Base-by-base conservation (phyloP, 441 rosid genomes). In the Pelargonium cotyledonis region DNA sequence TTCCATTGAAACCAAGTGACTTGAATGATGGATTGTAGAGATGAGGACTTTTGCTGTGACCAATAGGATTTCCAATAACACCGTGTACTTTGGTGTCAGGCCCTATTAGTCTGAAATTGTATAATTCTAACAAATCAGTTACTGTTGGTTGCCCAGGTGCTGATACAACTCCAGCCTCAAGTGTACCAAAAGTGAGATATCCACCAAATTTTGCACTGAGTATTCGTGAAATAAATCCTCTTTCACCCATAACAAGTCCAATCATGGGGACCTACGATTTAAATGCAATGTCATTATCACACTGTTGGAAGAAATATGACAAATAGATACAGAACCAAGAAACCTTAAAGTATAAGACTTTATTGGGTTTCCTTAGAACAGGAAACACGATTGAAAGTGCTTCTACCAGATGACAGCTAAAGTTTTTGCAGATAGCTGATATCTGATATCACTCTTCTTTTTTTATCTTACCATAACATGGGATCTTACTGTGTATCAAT, bases 111-210 rank as follows among this genome's bases (percentile, higher is more conserved):
- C 96, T 84, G 78, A 92, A 88, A 79, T 92, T 89, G 83, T 89
- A 92, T 21, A 90, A 81, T 78, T 88, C 82, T 82, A 92, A 73
- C 74, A 95, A 73, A 60, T 90, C 96, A 63, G 82, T 76, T 65
- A 88, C 75, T 8, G 87, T 90, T 46, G 99, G 97, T 79, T 95
- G 98, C 68, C 99, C 98, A 70, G 97, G 93, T 64, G 97, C 95
- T 41, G 99, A 90, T 70, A 83, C 83, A 68, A 76, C 72, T 65
- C 93, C 97, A 1, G 86, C 77, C 74, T 95, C 96, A 62, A 90
- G 85, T 47, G 93, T 84, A 21, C 96, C 98, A 78, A 88, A 89
- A 63, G 97, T 89, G 68, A 95, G 90, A 79, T 70, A 92, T 12
- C 96, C 96, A 76, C 98, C 97, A 65, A 88, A 92, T 75, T 95